A percentile compares a stretch with the other conserved stretches of the same genome.
Evolutionary conservation across 129 eudicot species (phyloP).

Genomic region (carrot (Daucus carota)): DNA sequence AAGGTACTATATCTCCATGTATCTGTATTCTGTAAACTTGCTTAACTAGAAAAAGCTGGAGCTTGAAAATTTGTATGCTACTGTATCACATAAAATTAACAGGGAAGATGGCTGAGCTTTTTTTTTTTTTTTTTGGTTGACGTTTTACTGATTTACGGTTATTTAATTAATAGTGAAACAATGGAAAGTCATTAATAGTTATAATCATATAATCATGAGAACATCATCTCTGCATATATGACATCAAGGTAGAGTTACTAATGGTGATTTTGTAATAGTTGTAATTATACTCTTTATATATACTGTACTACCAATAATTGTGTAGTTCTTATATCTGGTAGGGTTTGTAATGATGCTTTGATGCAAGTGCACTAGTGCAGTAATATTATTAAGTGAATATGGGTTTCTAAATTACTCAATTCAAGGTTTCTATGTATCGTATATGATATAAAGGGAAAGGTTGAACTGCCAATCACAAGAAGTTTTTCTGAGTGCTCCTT

Average conservation of each 20-base stretch:
- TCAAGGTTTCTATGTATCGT: neutral
- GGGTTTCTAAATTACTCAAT: neutral
- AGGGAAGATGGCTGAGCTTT: neutral
- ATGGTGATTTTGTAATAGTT: neutral
- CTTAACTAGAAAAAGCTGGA: neutral
- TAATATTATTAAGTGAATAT: neutral
- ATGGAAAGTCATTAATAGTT: neutral
- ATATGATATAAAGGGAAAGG: neutral
- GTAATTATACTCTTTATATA: neutral
- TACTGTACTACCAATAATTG: neutral
- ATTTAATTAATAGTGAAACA: neutral
- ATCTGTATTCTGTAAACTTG: neutral
- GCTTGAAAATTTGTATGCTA: neutral
- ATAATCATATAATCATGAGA: neutral
- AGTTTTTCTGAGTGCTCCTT: neutral
- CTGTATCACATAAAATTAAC: neutral
- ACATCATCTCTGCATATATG: neutral
- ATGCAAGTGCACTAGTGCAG: neutral
- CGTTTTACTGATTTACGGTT: neutral
- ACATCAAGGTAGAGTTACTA: neutral
- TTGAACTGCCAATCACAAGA: neutral
- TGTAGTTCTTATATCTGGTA: neutral
- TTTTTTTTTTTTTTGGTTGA: neutral
- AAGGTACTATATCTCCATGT: slow-evolving; percentile 32
- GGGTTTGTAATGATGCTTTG: neutral